Evolutionary conservation across 352 stramenopile genomes (phyloP).

Genomic region (Thraustochytrium striatum): DNA sequence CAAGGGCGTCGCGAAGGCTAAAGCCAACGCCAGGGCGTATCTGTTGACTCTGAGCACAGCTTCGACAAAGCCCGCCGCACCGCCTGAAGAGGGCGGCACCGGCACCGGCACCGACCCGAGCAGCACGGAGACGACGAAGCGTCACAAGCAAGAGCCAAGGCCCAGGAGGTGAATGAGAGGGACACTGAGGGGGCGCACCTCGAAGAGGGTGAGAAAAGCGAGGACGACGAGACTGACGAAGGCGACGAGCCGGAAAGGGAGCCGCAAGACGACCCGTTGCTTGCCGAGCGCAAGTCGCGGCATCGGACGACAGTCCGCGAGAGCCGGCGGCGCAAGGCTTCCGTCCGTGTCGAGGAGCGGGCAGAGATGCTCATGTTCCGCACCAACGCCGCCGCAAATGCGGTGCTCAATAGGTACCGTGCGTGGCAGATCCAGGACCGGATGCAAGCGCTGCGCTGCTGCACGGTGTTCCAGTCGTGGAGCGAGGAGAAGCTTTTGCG

Average conservation of each 20-base stretch:
- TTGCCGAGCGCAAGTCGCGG: neutral
- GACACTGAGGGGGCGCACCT: too few relatives aligned
- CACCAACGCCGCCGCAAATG: neutral
- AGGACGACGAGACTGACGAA: neutral
- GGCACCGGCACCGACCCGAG: too few relatives aligned
- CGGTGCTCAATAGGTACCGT: slow-evolving; percentile 8
- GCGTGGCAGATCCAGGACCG: slow-evolving; percentile 26
- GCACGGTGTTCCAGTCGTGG: neutral
- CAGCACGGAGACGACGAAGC: too few relatives aligned
- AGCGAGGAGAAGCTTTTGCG: neutral
- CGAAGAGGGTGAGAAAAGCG: too few relatives aligned
- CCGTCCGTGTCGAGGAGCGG: slow-evolving; percentile 11
- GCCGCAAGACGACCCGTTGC: neutral
- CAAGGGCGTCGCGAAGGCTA: too few relatives aligned
- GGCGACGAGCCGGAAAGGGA: neutral
- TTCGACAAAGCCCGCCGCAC: too few relatives aligned
- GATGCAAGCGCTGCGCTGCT: neutral
- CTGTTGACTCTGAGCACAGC: too few relatives aligned
- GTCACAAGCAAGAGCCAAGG: too few relatives aligned
- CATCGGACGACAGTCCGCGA: neutral
- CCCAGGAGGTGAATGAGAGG: too few relatives aligned
- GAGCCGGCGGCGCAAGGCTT: neutral
- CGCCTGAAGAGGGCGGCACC: too few relatives aligned
- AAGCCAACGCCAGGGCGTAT: too few relatives aligned
- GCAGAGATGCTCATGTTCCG: slow-evolving; percentile 22